A percentile compares a stretch with the other conserved stretches of the same genome.
Conservation (phyloP, 805 yeast species). For the Saccharomyces jurei region DNA sequence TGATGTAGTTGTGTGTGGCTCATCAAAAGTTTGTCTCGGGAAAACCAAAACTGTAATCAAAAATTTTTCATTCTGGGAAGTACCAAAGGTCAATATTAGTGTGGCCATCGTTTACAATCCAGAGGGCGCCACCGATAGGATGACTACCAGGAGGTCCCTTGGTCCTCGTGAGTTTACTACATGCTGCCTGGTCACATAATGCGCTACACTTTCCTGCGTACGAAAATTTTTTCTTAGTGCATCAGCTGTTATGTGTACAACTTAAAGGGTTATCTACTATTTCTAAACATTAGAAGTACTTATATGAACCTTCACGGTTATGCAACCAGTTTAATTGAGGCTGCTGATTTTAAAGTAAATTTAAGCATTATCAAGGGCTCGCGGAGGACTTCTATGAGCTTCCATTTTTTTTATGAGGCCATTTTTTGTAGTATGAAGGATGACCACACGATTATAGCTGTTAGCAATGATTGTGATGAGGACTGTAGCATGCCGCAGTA, state of each 20-base stretch:
- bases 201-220: neutral
- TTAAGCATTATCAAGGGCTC: neutral
- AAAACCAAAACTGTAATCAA: neutral
- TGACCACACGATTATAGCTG: neutral
- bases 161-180: neutral
- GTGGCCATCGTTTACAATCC: neutral
- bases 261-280: neutral
- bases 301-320: neutral
- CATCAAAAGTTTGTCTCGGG: neutral
- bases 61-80: neutral
- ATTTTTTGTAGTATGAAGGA: neutral
- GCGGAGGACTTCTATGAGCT: neutral
- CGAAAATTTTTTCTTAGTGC: neutral
- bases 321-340: neutral
- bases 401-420: neutral
- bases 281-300: neutral
- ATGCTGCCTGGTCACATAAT: neutral
- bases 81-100: neutral
- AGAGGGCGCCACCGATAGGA: neutral
- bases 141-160: neutral
- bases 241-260: neutral
- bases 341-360: neutral
- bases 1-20: neutral
- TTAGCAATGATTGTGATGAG: neutral
- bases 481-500: neutral